Evolutionary conservation across 1,284 basidiomycete genomes (phyloP).

Genomic region (Rhizopogon parksii): DNA sequence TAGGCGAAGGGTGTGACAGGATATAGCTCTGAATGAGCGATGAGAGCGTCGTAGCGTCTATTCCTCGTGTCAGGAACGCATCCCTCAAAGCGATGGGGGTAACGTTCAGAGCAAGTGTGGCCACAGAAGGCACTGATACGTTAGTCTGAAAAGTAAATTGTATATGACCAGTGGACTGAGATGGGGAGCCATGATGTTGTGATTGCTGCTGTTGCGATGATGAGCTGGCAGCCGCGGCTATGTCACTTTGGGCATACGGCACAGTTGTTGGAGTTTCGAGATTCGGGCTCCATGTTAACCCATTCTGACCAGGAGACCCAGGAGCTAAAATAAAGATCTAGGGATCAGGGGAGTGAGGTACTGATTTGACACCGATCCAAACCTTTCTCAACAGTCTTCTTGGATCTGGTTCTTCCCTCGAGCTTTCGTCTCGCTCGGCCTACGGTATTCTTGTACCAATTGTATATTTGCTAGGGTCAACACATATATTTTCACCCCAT

Average conservation of each 20-base stretch:
- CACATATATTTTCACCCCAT: background rate
- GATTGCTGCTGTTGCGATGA: constrained; percentile 17
- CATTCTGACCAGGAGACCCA: constrained; percentile 7
- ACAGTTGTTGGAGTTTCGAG: constrained; percentile 27
- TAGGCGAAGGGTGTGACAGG: constrained; percentile 37
- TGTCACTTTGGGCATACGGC: constrained; percentile 27
- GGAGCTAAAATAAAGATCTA: constrained; percentile 3
- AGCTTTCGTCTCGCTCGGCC: constrained; percentile 48
- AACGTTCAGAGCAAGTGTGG: constrained; percentile 28
- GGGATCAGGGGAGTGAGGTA: constrained; percentile 1
- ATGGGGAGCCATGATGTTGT: constrained; percentile 8
- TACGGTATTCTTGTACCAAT: constrained; percentile 62
- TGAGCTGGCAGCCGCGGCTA: constrained; percentile 8
- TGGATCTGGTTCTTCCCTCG: constrained; percentile 43
- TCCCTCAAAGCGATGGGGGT: constrained; percentile 39
- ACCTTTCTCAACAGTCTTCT: constrained; percentile 43
- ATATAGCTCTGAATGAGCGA: constrained; percentile 44
- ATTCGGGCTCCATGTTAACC: constrained; percentile 27
- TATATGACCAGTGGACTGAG: constrained; percentile 22
- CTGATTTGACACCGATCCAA: constrained; percentile 7
- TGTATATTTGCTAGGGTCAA: constrained; percentile 49
- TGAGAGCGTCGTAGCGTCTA: constrained; percentile 41
- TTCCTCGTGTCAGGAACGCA: constrained; percentile 36
- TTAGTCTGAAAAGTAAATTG: constrained; percentile 31
- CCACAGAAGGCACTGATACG: constrained; percentile 17